Evolutionary conservation across 768 basidiomycete genomes (phyloP).

Genomic region (Podaxis carcinomalis): DNA sequence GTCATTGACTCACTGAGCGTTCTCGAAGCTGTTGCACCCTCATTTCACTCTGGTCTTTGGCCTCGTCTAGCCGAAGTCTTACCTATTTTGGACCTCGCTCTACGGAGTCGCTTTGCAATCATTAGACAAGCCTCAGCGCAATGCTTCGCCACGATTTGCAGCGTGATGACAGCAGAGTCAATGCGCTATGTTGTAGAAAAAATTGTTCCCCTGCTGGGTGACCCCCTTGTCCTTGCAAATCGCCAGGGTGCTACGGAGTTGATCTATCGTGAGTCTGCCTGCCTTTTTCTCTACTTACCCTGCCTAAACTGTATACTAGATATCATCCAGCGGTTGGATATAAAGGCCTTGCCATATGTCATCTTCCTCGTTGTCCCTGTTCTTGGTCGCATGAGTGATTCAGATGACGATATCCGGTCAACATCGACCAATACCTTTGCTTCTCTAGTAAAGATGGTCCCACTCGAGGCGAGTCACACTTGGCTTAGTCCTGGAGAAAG

Average conservation of each 20-base stretch:
- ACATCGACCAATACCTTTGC: constrained; percentile 98
- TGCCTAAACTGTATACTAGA: constrained; percentile 41
- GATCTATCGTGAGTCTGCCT: constrained; percentile 76
- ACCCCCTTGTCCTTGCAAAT: constrained; percentile 67
- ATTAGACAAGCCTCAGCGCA: constrained; percentile 84
- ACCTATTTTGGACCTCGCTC: constrained; percentile 68
- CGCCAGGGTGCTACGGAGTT: constrained; percentile 89
- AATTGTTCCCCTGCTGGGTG: constrained; percentile 77
- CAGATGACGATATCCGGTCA: constrained; percentile 86
- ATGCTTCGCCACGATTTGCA: constrained; percentile 85
- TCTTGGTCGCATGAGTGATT: constrained; percentile 95
- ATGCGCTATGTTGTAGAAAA: constrained; percentile 90
- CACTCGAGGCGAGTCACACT: constrained; percentile 71
- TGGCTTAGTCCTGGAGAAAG: neutral
- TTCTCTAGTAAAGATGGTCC: constrained; percentile 96
- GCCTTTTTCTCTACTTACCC: constrained; percentile 12
- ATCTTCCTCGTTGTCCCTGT: constrained; percentile 96
- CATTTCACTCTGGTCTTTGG: constrained; percentile 69
- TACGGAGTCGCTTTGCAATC: constrained; percentile 86
- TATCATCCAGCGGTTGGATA: constrained; percentile 85
- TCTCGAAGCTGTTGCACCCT: constrained; percentile 74
- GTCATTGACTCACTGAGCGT: constrained; percentile 92
- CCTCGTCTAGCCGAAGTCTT: constrained; percentile 67
- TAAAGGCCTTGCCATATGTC: constrained; percentile 94
- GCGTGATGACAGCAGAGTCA: constrained; percentile 77